Percentiles rank a stretch among this genome's conserved stretches.
Evolutionary conservation across 2,329 filamentous ascomycete genomes (phyloP).

Genomic region (Xylaria sp.): DNA sequence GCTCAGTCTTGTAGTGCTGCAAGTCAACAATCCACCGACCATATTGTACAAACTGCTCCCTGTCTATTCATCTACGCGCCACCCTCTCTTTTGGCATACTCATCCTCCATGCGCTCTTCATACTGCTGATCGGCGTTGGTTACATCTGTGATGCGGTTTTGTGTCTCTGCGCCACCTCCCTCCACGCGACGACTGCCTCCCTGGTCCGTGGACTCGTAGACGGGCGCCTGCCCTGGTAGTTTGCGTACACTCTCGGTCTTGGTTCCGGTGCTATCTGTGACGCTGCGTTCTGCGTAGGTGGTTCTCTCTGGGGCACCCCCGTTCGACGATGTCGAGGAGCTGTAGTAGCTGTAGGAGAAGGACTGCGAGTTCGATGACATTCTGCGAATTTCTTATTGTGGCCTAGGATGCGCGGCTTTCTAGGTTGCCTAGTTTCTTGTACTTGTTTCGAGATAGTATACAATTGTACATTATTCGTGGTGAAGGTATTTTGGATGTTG

Average conservation of each 20-base stretch:
- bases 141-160: conserved; percentile 36
- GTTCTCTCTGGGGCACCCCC: conserved; percentile 29
- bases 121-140: conserved; percentile 24
- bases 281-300: conserved; percentile 36
- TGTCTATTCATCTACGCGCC: conserved; percentile 15
- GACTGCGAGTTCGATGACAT: conserved; percentile 29
- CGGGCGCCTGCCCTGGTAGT: conserved; percentile 34
- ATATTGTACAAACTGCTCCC: neutral
- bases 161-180: neutral
- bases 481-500: neutral
- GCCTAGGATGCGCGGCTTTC: neutral
- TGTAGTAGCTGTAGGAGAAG: conserved; percentile 36
- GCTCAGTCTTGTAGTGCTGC: neutral
- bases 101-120: conserved; percentile 28
- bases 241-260: conserved; percentile 33
- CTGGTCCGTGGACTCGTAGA: conserved; percentile 30
- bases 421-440: neutral
- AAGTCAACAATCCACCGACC: neutral
- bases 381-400: neutral
- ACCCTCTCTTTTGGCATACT: conserved; percentile 32
- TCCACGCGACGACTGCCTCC: conserved; percentile 12
- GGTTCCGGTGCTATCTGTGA: conserved; percentile 29
- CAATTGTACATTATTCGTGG: neutral
- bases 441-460: neutral
- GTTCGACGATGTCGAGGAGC: conserved; percentile 32